Evolutionary conservation across 352 stramenopile genomes (phyloP).

Genomic region (Phytophthora nicotianae): DNA sequence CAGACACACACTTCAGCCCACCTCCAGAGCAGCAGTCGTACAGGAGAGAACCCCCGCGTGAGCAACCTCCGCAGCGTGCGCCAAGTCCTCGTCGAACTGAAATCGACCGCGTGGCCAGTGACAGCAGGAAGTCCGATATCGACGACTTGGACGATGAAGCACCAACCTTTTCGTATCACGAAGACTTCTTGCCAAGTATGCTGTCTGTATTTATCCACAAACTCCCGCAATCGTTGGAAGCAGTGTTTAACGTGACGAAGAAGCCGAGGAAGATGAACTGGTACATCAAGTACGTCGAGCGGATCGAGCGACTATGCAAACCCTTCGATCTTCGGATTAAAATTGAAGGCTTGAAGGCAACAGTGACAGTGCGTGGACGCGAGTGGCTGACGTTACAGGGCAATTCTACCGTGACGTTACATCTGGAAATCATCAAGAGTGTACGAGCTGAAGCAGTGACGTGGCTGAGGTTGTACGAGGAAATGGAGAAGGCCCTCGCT

Average conservation of each 20-base stretch:
- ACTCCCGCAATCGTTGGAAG: slow-evolving; percentile 50
- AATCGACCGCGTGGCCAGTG: background rate
- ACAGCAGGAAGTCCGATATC: slow-evolving; percentile 5
- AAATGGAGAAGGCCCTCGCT: slow-evolving; percentile 38
- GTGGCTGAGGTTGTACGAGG: slow-evolving; percentile 55
- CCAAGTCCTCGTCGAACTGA: slow-evolving; percentile 25
- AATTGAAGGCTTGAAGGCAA: slow-evolving; percentile 41
- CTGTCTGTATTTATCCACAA: slow-evolving; percentile 63
- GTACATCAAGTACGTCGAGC: slow-evolving; percentile 68
- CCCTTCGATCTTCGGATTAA: slow-evolving; percentile 46
- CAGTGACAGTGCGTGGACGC: slow-evolving; percentile 47
- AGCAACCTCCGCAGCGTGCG: slow-evolving; percentile 9
- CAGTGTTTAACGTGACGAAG: slow-evolving; percentile 68
- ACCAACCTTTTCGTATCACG: slow-evolving; percentile 55
- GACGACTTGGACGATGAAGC: slow-evolving; percentile 30
- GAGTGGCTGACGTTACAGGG: slow-evolving; percentile 57
- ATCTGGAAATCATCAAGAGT: slow-evolving; percentile 53
- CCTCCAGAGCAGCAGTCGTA: slow-evolving; percentile 20
- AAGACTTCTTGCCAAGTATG: slow-evolving; percentile 52
- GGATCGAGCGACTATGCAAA: slow-evolving; percentile 49
- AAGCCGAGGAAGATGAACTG: slow-evolving; percentile 76
- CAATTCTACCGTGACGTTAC: slow-evolving; percentile 47
- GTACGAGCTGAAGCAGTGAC: slow-evolving; percentile 46
- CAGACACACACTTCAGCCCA: slow-evolving; percentile 28
- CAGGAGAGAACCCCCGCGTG: slow-evolving; percentile 18